Conservation (phyloP, 805 yeast species). For the Candida morakotiae region DNA sequence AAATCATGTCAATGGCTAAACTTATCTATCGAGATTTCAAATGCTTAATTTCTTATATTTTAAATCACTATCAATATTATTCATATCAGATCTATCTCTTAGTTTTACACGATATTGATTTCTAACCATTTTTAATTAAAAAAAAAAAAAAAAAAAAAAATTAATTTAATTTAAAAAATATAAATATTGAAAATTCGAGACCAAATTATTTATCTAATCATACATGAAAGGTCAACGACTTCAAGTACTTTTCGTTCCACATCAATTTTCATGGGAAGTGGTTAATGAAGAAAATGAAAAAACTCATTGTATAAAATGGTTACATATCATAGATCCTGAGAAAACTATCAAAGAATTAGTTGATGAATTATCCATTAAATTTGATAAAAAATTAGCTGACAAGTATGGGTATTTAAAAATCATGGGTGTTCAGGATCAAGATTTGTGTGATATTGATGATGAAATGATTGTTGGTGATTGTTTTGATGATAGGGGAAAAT, state of each 20-base stretch:
- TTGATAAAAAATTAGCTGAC: constrained; percentile 8
- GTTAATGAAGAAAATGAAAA: constrained; percentile 19
- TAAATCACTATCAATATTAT: too few species aligned
- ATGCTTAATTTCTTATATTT: too few species aligned
- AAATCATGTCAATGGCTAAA: too few species aligned
- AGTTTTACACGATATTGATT: too few species aligned
- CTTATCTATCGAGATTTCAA: too few species aligned
- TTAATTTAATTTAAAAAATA: too few species aligned
- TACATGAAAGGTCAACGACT: not conserved
- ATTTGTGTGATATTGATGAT: constrained; percentile 75
- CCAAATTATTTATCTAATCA: not conserved
- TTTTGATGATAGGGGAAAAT: constrained; percentile 40
- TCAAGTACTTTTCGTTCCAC: constrained; percentile 33
- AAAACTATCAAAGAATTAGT: constrained; percentile 47
- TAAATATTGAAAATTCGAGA: not conserved
- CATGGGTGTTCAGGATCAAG: constrained; percentile 51
- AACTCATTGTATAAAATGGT: constrained; percentile 43
- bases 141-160: not conserved
- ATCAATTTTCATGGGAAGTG: constrained; percentile 14
- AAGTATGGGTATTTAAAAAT: constrained; percentile 45
- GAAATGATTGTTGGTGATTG: constrained; percentile 66
- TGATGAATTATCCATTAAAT: constrained; percentile 37
- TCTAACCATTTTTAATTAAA: not conserved
- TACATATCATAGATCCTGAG: constrained; percentile 55
- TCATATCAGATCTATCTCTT: too few species aligned